phyloP scores from a whole-genome alignment of 2,329 filamentous ascomycete genomes.

The Trichoderma cornu-damae region DNA sequence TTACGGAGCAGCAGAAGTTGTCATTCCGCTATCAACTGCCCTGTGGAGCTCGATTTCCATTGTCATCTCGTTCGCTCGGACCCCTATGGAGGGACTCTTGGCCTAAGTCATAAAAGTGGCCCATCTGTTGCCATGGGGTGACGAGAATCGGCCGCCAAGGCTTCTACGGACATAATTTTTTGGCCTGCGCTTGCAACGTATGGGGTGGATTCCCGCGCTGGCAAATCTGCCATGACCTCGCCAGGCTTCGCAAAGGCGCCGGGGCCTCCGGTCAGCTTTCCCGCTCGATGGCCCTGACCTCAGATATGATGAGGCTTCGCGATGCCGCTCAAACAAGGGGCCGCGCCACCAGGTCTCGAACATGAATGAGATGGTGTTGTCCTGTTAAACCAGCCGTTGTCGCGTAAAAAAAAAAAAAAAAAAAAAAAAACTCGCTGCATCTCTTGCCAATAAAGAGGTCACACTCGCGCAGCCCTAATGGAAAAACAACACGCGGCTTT shows the following conservation, averaged over 20 bases:
- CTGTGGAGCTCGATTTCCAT: constrained; percentile 8
- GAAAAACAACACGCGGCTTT: background rate
- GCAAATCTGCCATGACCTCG: background rate
- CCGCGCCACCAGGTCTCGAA: background rate
- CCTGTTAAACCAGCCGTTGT: background rate
- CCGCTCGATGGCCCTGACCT: background rate
- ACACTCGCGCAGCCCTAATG: background rate
- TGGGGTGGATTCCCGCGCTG: background rate
- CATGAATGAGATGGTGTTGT: background rate
- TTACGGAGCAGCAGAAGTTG: background rate
- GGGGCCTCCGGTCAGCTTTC: background rate
- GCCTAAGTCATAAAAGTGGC: constrained; percentile 15
- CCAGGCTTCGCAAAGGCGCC: background rate
- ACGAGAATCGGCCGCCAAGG: constrained; percentile 3
- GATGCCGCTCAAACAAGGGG: background rate
- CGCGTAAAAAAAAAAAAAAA: too few species aligned
- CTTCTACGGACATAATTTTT: background rate
- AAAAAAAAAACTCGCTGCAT: constrained; percentile 4
- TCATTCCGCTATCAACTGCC: constrained; percentile 2
- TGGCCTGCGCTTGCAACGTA: too few species aligned
- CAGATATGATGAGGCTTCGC: background rate
- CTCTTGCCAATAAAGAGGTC: background rate
- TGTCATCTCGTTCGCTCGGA: constrained; percentile 11
- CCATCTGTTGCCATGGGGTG: constrained; percentile 2
- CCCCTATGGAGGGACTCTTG: constrained; percentile 14